Base-by-base conservation (phyloP, 768 basidiomycete species). In the Xerocomellus dryophilus region DNA sequence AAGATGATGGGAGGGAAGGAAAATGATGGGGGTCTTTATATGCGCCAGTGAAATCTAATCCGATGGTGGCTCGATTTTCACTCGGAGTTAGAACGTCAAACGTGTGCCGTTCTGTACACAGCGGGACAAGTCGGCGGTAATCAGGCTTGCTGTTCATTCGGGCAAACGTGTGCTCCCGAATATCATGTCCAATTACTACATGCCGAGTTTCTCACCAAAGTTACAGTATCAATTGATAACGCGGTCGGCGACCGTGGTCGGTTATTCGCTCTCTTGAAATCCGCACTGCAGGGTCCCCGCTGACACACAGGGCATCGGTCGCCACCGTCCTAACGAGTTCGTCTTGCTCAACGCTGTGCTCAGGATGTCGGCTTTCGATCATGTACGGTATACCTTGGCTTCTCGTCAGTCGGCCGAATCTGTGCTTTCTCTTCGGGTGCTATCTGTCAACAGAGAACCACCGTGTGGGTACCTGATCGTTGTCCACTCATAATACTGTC, bases 21-120 rank as follows among this genome's bases (percentile, higher is more conserved):
- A 44, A 47, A 12, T 14, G 48, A 58, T 2, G 55, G 27, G 44
- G 51, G 46, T 17, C 49, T 56, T 70, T 72, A 70, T 71, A 71
- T 58, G 62, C 53, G 62, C 17, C 4, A 7, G 40, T 7, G 47
- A 43, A 48, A 58, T 63, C 63, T 59, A 58, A 67, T 68, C 67
- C 58, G 56, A 61, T 54, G 58, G 9, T 9, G 27, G 31, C 47
- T 46, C 43, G 51, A 57, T 62, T 61, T 57, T 57, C 53, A 5
- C 48, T 66, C 63, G 55, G 66, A 67, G 65, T 38, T 67, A 39
- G 58, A 67, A 65, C 57, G 54, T 61, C 58, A 39, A 15, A 18
- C 36, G 25, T 18, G 57, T 41, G 56, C 61, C 61, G 31, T 34
- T 25, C 53, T 32, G 15, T 9, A 14, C 49, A 11, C 47, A 34